These are phyloP conservation scores for Trametes coccinea DNA, from an alignment of 768 basidiomycete genomes.

Conservation along the genomic window DNA sequence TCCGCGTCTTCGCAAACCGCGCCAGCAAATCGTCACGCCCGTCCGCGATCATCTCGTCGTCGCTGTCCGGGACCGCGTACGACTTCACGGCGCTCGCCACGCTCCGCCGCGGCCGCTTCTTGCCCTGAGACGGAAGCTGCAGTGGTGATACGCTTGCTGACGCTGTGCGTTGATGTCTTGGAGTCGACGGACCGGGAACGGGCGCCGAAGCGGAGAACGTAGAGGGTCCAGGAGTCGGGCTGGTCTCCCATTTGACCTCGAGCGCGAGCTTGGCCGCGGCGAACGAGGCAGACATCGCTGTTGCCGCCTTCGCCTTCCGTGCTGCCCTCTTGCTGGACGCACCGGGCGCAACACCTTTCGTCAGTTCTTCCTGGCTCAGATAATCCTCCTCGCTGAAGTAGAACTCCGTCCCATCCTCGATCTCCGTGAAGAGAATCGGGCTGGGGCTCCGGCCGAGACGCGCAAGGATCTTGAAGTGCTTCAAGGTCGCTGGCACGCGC, in stretches of 20 bases:
- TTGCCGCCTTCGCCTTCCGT: conserved; percentile 8
- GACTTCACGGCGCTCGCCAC: conserved; percentile 54
- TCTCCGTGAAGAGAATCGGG: conserved; percentile 51
- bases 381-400: conserved; percentile 73
- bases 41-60: conserved; percentile 57
- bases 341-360: conserved; percentile 8
- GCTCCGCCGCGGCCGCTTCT: conserved; percentile 62
- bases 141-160: neutral
- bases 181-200: neutral
- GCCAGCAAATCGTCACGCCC: conserved; percentile 32
- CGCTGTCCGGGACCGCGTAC: conserved; percentile 69
- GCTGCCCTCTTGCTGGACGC: conserved; percentile 39
- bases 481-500: conserved; percentile 70
- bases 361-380: conserved; percentile 38
- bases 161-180: neutral
- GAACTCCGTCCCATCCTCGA: conserved; percentile 67
- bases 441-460: conserved; percentile 56
- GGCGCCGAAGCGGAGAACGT: conserved; percentile 3
- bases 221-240: conserved; percentile 33
- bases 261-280: neutral
- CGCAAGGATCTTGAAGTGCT: conserved; percentile 76
- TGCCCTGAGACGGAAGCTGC: conserved; percentile 30
- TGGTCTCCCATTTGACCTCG: conserved; percentile 34
- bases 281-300: neutral
- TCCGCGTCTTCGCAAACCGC: conserved; percentile 35